Evolutionary conservation across 495 filamentous ascomycete species (phyloP), one percentile per base, ranked within the genome.

Genomic region (Tuber brumale): DNA sequence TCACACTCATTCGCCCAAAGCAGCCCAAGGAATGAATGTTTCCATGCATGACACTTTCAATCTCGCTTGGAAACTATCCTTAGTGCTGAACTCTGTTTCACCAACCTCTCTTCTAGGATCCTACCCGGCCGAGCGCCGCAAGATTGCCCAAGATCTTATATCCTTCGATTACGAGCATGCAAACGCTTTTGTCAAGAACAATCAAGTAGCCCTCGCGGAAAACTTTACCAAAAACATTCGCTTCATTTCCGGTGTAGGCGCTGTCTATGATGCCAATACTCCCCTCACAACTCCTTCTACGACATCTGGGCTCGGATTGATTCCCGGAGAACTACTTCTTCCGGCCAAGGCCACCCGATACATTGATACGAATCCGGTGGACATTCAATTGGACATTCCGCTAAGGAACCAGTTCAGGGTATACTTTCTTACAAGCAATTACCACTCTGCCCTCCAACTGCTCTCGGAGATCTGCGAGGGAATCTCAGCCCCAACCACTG

Each of bases 1-100:
- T 72, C 93, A 95, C 84, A 95, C 93, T 3, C 93, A 94, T 83
- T 90, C 88, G 69, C 92, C 93, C 7, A 94, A 94, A 84, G 92
- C 92, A 39, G 93, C 92, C 10, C 93, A 94, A 83, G 93, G 93
- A 31, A 93, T 94, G 92, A 95, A 95, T 79, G 90, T 92, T 45
- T 91, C 90, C 19, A 92, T 96, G 86, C 88, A 93, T 57, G 93
- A 97, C 81, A 89, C 91, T 5, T 89, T 90, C 79, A 95, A 96
- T 80, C 86, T 97, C 6, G 92, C 90, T 7, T 97, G 93, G 93
- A 96, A 95, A 83, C 87, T 97, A 37, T 89, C 90, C 74, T 88
- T 89, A 44, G 90, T 92, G 39, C 88, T 93, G 75, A 86, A 87
- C 46, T 91, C 91, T 16, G 86, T 91, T 44, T 88, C 88, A 0